These are phyloP conservation scores for Lipomyces spencermartinsiae DNA, from an alignment of 805 yeast genomes.

Conservation along the genomic window DNA sequence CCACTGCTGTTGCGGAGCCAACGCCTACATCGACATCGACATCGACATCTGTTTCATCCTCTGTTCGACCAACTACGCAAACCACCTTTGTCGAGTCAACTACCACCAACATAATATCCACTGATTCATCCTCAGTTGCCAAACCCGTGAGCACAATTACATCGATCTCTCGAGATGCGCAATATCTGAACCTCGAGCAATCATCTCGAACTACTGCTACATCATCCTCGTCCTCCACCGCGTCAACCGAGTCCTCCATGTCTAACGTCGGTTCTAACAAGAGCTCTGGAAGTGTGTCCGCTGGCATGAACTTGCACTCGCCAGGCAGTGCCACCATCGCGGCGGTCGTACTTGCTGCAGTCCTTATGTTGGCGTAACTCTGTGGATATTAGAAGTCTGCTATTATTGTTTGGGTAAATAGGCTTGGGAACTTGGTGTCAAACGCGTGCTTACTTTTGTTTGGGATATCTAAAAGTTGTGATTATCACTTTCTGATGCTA, in stretches of 20 bases:
- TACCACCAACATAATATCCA: not conserved
- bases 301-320: not conserved
- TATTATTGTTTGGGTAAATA: not conserved
- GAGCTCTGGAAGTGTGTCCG: not conserved
- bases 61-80: not conserved
- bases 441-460: not conserved
- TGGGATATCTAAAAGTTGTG: conserved; percentile 1
- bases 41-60: not conserved
- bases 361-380: not conserved
- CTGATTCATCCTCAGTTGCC: not conserved
- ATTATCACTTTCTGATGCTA: not conserved
- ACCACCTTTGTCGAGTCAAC: conserved; percentile 16
- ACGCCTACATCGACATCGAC: conserved; percentile 1
- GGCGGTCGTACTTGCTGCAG: not conserved
- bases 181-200: conserved; percentile 5
- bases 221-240: not conserved
- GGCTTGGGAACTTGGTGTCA: conserved; percentile 2
- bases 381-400: not conserved
- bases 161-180: not conserved
- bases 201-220: not conserved
- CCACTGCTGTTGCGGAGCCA: not conserved
- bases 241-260: not conserved
- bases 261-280: not conserved
- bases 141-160: not conserved
- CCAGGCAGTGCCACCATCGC: not conserved